phyloP scores from a whole-genome alignment of 2,329 filamentous ascomycete genomes.

The Elsinoe batatas region DNA sequence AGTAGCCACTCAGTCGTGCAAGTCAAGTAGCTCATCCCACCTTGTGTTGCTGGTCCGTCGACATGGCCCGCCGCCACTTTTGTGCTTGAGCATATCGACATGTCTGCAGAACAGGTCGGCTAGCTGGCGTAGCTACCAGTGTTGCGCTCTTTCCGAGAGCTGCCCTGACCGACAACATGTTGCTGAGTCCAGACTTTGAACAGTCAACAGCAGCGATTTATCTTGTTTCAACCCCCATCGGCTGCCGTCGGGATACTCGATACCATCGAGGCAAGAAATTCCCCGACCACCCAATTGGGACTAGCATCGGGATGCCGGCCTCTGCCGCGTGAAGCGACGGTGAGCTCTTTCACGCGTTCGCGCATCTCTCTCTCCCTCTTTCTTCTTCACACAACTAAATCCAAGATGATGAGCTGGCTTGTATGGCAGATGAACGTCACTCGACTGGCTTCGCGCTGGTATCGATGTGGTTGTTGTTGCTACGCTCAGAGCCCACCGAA shows the following conservation, averaged over 20 bases:
- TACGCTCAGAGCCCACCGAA: constrained; percentile 36
- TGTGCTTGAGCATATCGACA: constrained; percentile 25
- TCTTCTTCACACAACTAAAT: constrained; percentile 61
- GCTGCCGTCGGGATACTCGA: not conserved
- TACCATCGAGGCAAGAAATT: not conserved
- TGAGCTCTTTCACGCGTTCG: constrained; percentile 4
- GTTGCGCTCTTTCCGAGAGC: constrained; percentile 29
- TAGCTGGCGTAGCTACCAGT: constrained; percentile 27
- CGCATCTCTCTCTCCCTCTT: constrained; percentile 24
- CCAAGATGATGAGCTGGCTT: constrained; percentile 67
- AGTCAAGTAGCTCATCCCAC: constrained; percentile 21
- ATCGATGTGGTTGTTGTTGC: constrained; percentile 40
- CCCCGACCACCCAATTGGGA: not conserved
- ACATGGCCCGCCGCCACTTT: constrained; percentile 32
- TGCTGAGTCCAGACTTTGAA: constrained; percentile 2
- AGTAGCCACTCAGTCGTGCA: constrained; percentile 11
- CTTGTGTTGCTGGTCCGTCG: constrained; percentile 40
- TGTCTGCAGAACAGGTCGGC: constrained; percentile 22
- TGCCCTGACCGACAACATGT: constrained; percentile 34
- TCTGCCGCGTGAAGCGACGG: not conserved
- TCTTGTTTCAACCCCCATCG: not conserved
- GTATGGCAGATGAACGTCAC: constrained; percentile 36
- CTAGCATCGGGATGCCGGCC: not conserved
- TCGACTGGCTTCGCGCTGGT: constrained; percentile 33
- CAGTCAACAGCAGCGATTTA: not conserved